Base-by-base conservation (phyloP, 257 asterid species). In the Henckelia pumila region DNA sequence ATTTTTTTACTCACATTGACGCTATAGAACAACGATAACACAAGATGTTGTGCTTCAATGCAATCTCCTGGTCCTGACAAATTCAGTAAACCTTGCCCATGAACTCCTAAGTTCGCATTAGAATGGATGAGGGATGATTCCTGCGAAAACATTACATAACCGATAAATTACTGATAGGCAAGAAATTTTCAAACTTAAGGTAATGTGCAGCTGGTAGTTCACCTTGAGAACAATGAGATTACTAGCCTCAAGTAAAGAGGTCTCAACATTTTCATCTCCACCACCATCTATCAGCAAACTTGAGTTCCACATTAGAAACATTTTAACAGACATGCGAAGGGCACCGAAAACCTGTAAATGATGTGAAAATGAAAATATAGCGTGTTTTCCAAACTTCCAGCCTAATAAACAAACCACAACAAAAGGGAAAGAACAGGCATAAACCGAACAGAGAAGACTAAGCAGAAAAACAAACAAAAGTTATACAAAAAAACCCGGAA, bases 271-370 rank as follows among this genome's bases (percentile, higher is more conserved):
- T 83, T 83, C 91, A 84, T 95, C 98, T 64, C 98, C 99, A 71
- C 96, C 99, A 24, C 98, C 99, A 79, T 95, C 99, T 79, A 95
- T 95, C 73, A 83, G 69, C 97, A 95, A 84, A 77, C 67, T 69
- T 26, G 99, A 84, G 77, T 95, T 95, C 99, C 95, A 91, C 99
- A 95, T 95, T 80, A 95, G 70, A 73, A 91, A 87, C 95, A 95
- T 91, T 79, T 95, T 95, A 61, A 95, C 96, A 16, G 98, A 79
- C 99, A 95, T 95, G 71, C 99, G 96, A 72, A 95, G 98, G 68
- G 99, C 99, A 71, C 99, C 99, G 79, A 81, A 95, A 67, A 95
- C 99, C 99, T 95, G 79, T 47, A 82, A 66, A 68, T 61, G 47
- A 74, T 17, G 24, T 20, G 40, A 57, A 61, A 67, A 69, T 59